phyloP scores from a whole-genome alignment of 225 moss, liverwort and hornwort genomes.

The Rhytidiadelphus loreus region DNA sequence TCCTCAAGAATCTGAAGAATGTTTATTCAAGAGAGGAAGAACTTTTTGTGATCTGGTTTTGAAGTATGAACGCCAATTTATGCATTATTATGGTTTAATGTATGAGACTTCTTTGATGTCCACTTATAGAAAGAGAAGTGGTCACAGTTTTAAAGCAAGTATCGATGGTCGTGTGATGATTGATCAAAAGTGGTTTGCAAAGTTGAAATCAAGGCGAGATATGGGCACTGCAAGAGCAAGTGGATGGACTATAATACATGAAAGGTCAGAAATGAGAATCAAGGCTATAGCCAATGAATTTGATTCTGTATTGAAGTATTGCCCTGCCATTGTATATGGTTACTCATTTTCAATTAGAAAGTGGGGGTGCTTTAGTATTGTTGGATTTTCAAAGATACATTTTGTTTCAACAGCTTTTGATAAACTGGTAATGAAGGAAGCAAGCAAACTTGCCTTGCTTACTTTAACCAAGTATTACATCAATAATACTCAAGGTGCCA shows the following conservation, averaged over 20 bases:
- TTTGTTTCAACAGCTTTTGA: conserved; percentile 23
- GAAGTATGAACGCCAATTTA: neutral
- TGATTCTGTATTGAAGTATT: neutral
- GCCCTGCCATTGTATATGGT: conserved; percentile 17
- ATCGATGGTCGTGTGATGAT: conserved; percentile 9
- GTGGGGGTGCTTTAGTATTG: conserved; percentile 32
- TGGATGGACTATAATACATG: no score
- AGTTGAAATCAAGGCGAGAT: rapidly evolving
- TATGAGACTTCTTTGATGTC: rapidly evolving
- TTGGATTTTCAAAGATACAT: neutral
- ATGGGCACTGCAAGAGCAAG: neutral
- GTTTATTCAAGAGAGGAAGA: neutral
- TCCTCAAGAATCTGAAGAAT: neutral
- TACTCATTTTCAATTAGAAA: conserved; percentile 15
- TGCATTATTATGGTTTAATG: neutral
- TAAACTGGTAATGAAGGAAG: conserved; percentile 23
- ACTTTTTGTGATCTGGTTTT: neutral
- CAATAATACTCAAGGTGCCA: neutral
- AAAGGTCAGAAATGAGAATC: neutral
- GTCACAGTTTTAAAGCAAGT: neutral
- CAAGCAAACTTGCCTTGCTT: neutral
- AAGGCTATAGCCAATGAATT: neutral
- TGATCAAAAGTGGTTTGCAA: neutral
- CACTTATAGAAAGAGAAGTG: rapidly evolving
- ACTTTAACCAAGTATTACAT: neutral